phyloP scores from a whole-genome alignment of 805 yeast species.

The Monosporozyma servazzii region DNA sequence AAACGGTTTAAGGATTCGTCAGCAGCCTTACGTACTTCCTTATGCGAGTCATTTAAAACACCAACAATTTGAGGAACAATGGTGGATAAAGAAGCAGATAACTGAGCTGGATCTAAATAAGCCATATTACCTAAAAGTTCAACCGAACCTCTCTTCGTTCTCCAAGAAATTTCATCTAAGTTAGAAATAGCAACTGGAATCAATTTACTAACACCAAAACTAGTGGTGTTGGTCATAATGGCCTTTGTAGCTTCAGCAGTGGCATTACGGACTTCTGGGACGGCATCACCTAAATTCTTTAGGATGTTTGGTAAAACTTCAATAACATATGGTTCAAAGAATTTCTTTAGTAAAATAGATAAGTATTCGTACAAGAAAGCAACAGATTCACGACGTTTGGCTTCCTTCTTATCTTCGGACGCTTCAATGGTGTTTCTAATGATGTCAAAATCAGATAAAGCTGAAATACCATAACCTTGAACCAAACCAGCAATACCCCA shows the following conservation, averaged over 20 bases:
- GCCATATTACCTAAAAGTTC: slow-evolving; percentile 97
- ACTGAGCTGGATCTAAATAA: slow-evolving; percentile 86
- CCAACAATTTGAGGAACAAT: slow-evolving; percentile 96
- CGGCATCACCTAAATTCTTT: slow-evolving; percentile 74
- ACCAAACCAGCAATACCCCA: slow-evolving; percentile 92
- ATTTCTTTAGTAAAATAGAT: slow-evolving; percentile 63
- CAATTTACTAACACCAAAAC: slow-evolving; percentile 82
- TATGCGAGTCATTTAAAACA: slow-evolving; percentile 88
- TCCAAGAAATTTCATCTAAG: slow-evolving; percentile 86
- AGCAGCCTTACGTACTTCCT: slow-evolving; percentile 94
- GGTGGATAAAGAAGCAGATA: slow-evolving; percentile 77
- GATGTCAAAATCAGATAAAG: slow-evolving; percentile 67
- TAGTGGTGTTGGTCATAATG: slow-evolving; percentile 85
- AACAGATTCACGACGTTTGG: slow-evolving; percentile 75
- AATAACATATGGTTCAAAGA: slow-evolving; percentile 89
- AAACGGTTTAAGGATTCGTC: slow-evolving; percentile 79
- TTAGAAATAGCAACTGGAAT: slow-evolving; percentile 85
- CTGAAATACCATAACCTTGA: slow-evolving; percentile 77
- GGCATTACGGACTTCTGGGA: slow-evolving; percentile 80
- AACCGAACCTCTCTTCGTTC: slow-evolving; percentile 94
- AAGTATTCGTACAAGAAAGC: slow-evolving; percentile 79
- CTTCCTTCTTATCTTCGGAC: slow-evolving; percentile 74
- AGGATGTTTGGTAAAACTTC: slow-evolving; percentile 78
- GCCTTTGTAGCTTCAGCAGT: slow-evolving; percentile 78
- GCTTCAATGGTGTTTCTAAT: slow-evolving; percentile 70